Conservation (phyloP, 1,139 yeast genomes). For the Cylindricascospora bacillispora region DNA sequence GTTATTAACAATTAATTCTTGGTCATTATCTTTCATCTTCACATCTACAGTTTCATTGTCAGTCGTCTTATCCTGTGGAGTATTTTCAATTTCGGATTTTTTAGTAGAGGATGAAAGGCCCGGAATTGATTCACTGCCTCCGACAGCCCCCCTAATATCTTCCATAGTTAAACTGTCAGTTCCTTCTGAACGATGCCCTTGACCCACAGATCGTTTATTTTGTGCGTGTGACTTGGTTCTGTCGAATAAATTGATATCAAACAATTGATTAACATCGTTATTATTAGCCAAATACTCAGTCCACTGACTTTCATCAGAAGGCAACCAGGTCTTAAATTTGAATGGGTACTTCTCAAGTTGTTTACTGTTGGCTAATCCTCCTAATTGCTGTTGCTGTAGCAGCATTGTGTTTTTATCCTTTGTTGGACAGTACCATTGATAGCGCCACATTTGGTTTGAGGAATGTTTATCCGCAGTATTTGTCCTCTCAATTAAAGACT, state of each 20-base stretch:
- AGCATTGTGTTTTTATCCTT: conserved; percentile 1
- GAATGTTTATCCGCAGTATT: background rate
- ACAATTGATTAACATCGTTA: conserved; percentile 6
- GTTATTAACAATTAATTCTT: no score
- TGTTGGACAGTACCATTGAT: conserved; percentile 18
- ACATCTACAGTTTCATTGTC: no score
- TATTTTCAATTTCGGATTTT: conserved; percentile 9
- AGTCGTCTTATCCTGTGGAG: no score
- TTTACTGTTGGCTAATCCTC: background rate
- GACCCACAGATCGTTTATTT: conserved; percentile 3
- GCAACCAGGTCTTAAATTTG: conserved; percentile 14
- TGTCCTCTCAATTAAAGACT: background rate
- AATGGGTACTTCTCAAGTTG: conserved; percentile 10
- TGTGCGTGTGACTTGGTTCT: conserved; percentile 6
- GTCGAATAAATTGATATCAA: conserved; percentile 11
- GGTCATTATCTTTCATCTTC: no score
- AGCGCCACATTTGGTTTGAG: conserved; percentile 14
- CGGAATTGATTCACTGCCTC: conserved; percentile 38
- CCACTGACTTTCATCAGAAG: background rate
- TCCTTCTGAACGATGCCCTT: no score
- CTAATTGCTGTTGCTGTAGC: conserved; percentile 4
- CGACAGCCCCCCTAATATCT: conserved; percentile 56
- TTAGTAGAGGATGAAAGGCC: conserved; percentile 28
- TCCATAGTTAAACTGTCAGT: conserved; percentile 35
- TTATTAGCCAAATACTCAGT: conserved; percentile 5